Evolutionary conservation across 352 stramenopile species (phyloP), one percentile per base, ranked within the genome.

Genomic region (Globisporangium middletonii): DNA sequence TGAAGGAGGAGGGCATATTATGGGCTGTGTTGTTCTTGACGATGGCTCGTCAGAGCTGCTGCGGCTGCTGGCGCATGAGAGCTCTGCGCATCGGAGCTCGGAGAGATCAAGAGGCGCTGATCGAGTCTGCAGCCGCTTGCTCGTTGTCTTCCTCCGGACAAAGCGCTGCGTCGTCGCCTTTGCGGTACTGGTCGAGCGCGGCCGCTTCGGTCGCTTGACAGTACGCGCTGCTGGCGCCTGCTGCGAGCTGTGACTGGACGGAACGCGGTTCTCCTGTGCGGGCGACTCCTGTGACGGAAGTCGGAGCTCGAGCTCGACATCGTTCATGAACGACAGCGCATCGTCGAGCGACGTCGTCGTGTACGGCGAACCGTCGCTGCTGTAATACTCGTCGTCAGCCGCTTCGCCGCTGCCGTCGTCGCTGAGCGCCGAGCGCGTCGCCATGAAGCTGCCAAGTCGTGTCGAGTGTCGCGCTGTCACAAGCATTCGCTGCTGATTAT

Each of bases 311-410:
- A 44, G 15, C 19, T 60, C 28, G 15, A 48, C 51, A 35, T 46
- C 47, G 45, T 27, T 46, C 44, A 60, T 50, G 45, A 60, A 60
- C 33, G 54, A 60, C 45, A 60, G 50, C 45, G 54, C 54, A 19
- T 60, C 54, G 54, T 60, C 54, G 15, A 60, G 54, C 45, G 54
- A 60, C 13, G 54, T 53, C 30, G 54, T 35, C 16, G 49, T 38
- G 18, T 28, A 53, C 6, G 35, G 2, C 4, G 12, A 18, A 4
- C 28, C 1, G 49, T n/a, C 41, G 49, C 18, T 53, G 28, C 27
- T 38, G 49, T 53, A 15, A 30, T 9, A 26, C 28, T 27, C 47
- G 47, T 52, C 47, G 47, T 38, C 47, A 1, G 38, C 15, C 18
- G 38, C 38, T 44, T 45, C 43, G 43, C 16, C n/a, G 43, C 43